A percentile compares a stretch with the other conserved stretches of the same genome.
Conservation (phyloP, 108 stramenopile species). For the Cyclotella cryptica region DNA sequence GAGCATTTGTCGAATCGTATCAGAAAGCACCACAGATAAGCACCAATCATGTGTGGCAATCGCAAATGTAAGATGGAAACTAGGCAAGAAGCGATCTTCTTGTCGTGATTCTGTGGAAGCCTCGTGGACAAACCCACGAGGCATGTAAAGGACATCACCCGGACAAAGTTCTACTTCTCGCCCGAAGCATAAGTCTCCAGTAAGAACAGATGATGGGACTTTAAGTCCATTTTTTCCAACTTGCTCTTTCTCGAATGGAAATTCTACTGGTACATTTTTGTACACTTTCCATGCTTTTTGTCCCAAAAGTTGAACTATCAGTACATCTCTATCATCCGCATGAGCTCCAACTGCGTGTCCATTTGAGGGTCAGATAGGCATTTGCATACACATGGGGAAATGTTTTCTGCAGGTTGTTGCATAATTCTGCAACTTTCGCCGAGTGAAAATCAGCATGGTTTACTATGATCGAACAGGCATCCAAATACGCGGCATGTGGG, state of each 20-base stretch:
- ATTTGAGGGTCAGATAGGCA: slow-evolving; percentile 80
- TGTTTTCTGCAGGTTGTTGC: slow-evolving; percentile 72
- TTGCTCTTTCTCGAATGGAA: slow-evolving; percentile 85
- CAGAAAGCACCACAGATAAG: slow-evolving; percentile 59
- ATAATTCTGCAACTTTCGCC: slow-evolving; percentile 61
- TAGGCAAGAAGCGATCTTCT: slow-evolving; percentile 41
- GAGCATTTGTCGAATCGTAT: slow-evolving; percentile 42
- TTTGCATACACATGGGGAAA: slow-evolving; percentile 82
- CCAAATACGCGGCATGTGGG: slow-evolving; percentile 74
- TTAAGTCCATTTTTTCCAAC: slow-evolving; percentile 81
- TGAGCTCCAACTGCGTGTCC: slow-evolving; percentile 81
- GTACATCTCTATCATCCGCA: slow-evolving; percentile 92
- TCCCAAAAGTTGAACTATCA: slow-evolving; percentile 82
- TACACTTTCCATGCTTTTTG: slow-evolving; percentile 84
- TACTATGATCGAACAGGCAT: slow-evolving; percentile 77
- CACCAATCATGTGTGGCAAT: slow-evolving; percentile 91
- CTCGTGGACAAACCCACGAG: slow-evolving; percentile 87
- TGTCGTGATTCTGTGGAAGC: slow-evolving; percentile 53
- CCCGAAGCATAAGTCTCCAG: slow-evolving; percentile 55
- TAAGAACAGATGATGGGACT: slow-evolving; percentile 60
- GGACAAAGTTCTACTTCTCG: slow-evolving; percentile 47
- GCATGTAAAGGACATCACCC: slow-evolving; percentile 90
- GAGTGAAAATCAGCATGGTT: slow-evolving; percentile 81
- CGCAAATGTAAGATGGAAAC: slow-evolving; percentile 83
- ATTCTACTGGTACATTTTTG: slow-evolving; percentile 62